Evolutionary conservation across 805 yeast species (phyloP).

Genomic region (Teunomyces tritomae): DNA sequence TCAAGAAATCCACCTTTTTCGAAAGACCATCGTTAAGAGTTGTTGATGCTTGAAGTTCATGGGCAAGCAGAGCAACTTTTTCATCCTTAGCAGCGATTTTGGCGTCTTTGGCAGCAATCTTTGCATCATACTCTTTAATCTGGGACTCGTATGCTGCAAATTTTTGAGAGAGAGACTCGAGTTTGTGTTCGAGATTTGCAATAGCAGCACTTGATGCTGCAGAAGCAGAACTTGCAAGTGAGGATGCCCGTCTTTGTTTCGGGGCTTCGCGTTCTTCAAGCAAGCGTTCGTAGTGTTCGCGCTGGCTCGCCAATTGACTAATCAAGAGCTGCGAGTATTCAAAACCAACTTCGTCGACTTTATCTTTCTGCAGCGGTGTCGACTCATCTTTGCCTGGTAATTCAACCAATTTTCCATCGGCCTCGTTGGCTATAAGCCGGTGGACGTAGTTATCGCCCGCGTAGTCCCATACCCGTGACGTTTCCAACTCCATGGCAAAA

Average conservation of each 20-base stretch:
- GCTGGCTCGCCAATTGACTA: constrained; percentile 80
- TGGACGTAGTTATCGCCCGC: constrained; percentile 91
- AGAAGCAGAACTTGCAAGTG: background rate
- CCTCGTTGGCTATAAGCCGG: constrained; percentile 75
- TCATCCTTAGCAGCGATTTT: constrained; percentile 28
- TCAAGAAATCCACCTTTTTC: constrained; percentile 33
- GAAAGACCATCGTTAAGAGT: constrained; percentile 40
- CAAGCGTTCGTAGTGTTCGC: constrained; percentile 70
- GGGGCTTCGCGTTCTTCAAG: constrained; percentile 21
- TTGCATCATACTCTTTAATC: constrained; percentile 13
- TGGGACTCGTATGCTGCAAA: background rate
- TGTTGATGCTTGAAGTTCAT: constrained; percentile 31
- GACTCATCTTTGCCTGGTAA: constrained; percentile 40
- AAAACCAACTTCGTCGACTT: constrained; percentile 58
- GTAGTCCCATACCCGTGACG: constrained; percentile 93
- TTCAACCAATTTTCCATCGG: constrained; percentile 89
- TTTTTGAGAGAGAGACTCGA: background rate
- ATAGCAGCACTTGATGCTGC: background rate
- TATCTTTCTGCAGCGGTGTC: constrained; percentile 17
- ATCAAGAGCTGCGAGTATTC: constrained; percentile 79
- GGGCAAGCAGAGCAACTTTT: constrained; percentile 24
- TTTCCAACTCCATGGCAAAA: constrained; percentile 81
- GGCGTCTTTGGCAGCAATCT: constrained; percentile 29
- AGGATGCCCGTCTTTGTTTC: constrained; percentile 19
- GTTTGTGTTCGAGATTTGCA: too few relatives aligned